Percentiles rank a stretch among this genome's conserved stretches.
Evolutionary conservation across 225 moss, liverwort and hornwort genomes (phyloP).

Genomic region (Pleurozium schreberi): DNA sequence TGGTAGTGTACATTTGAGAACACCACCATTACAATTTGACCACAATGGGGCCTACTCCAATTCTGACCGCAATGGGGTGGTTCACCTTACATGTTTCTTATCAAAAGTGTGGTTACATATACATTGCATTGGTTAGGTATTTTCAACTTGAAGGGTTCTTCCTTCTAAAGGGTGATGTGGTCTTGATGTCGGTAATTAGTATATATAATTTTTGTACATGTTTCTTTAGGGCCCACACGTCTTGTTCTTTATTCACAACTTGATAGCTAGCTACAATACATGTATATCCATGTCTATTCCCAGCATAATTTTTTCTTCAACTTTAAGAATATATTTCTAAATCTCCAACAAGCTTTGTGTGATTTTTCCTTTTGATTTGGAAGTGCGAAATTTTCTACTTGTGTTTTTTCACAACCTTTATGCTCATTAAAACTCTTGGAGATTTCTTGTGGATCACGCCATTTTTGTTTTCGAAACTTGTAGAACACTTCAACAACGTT

Average conservation of each 20-base stretch:
- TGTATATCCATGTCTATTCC: too few relatives aligned
- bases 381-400: too few relatives aligned
- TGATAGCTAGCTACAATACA: neutral
- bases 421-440: neutral
- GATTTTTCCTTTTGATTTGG: too few relatives aligned
- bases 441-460: fast-evolving
- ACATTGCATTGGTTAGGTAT: neutral
- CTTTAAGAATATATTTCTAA: neutral
- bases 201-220: too few relatives aligned
- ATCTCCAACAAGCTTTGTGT: neutral
- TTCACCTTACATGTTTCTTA: too few relatives aligned
- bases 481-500: neutral
- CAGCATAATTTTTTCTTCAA: neutral
- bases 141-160: neutral
- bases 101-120: neutral
- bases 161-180: neutral
- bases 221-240: too few relatives aligned
- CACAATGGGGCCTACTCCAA: too few relatives aligned
- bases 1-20: too few relatives aligned
- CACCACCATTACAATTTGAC: too few relatives aligned
- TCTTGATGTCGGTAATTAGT: too few relatives aligned
- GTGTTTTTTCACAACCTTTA: neutral
- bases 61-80: too few relatives aligned
- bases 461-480: neutral
- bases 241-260: neutral